Percentiles rank a stretch among this genome's conserved stretches.
Evolutionary conservation across 805 yeast species (phyloP).

Genomic region (Lipomyces sp.): DNA sequence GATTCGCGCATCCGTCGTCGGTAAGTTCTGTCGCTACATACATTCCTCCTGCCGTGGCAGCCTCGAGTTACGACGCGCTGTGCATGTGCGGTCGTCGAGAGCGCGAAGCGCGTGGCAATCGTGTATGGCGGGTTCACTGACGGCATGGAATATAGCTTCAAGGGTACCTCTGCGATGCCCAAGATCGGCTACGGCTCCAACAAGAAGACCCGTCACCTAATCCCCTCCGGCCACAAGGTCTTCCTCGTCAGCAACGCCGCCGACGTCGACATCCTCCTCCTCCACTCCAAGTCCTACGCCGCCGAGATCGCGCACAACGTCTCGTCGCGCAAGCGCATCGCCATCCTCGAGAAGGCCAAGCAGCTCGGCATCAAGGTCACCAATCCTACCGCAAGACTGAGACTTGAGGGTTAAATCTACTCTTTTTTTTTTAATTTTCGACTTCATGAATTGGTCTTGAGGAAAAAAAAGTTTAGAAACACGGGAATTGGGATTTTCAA

Average conservation of each 20-base stretch:
- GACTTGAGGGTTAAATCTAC: conserved; percentile 24
- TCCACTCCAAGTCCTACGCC: conserved; percentile 98
- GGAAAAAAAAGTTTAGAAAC: neutral
- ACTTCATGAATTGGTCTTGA: neutral
- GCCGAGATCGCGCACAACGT: conserved; percentile 99
- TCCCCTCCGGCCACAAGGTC: conserved; percentile 97
- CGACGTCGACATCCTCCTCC: conserved; percentile 90
- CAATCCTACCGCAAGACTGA: conserved; percentile 80
- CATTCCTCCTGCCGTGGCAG: neutral
- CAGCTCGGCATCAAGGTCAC: conserved; percentile 98
- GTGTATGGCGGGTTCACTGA: too few species aligned
- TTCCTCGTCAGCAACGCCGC: conserved; percentile 87
- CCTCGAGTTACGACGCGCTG: neutral
- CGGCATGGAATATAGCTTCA: conserved; percentile 51
- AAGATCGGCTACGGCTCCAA: conserved; percentile 99
- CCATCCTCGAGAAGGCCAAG: conserved; percentile 93
- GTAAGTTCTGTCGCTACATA: conserved; percentile 9
- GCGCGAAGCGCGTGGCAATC: too few species aligned
- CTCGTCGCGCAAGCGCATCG: conserved; percentile 97
- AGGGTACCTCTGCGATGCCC: conserved; percentile 99
- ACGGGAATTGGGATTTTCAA: neutral
- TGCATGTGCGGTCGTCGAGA: too few species aligned
- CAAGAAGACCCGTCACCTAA: conserved; percentile 95
- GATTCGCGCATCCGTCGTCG: conserved; percentile 98
- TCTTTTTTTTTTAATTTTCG: neutral